Base-by-base conservation (phyloP, 2,329 filamentous ascomycete genomes). In the Thelonectria olida region DNA sequence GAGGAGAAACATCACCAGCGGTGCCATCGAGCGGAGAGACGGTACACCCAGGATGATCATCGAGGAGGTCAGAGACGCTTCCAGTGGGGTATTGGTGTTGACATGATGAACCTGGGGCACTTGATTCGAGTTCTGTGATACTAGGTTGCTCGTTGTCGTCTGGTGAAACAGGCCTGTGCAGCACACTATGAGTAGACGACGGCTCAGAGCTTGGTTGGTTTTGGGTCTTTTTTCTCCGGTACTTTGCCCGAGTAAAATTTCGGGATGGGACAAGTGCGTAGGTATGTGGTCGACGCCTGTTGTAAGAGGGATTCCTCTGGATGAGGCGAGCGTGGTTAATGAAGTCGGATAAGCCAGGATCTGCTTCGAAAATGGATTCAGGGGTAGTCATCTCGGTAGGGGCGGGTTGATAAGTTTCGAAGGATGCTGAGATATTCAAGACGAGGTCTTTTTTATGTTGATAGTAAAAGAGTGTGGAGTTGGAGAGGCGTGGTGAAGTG, bases 301-400 rank as follows among this genome's bases (percentile, higher is more conserved):
- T 44, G 22, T 65, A 67, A 9, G 67, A 70, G 22, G 59, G 52
- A 7, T 57, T 51, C 10, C 61, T 63, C 31, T 44, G 51, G 19
- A 61, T 45, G 47, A 48, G 49, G 38, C 58, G 23, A 36, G 58
- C 58, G 23, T 54, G 54, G 51, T 49, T 66, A 41, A 44, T 63
- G 15, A 62, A 61, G 41, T 65, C 59, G n/a, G 63, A 57, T 55
- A 67, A 56, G 31, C 58, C 58, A 58, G 67, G 44, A 58, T 62
- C 59, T 58, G 65, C 63, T 54, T 72, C 67, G 20, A 67, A 59
- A 42, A 73, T 74, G 64, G 73, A 72, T 69, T 72, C 66, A 65
- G 70, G 52, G 27, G 65, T 56, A 65, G 65, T 65, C 75, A 79
- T 78, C 45, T 36, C 69, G 58, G 28, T 38, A 42, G 6, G 48